Percentiles rank a stretch among this genome's conserved stretches.
These are phyloP conservation scores for Graphiopsis chlorocephala DNA, from an alignment of 2,329 filamentous ascomycete species.

Conservation along the genomic window DNA sequence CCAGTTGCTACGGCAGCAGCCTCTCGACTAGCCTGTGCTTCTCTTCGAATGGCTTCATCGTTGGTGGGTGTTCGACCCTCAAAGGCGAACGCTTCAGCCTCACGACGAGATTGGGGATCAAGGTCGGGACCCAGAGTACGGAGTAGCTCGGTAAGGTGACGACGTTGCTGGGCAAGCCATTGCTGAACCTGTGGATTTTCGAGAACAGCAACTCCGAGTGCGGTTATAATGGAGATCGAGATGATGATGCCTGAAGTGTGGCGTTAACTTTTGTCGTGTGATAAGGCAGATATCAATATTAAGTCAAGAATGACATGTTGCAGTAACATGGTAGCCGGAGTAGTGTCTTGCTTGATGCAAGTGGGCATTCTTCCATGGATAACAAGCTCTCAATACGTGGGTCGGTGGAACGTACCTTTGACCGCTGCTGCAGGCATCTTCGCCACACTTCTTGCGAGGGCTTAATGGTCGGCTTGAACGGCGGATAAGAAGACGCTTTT, in stretches of 20 bases:
- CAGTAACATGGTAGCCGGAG: background rate
- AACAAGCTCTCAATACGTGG: background rate
- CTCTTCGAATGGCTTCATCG: conserved; percentile 28
- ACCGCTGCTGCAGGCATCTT: conserved; percentile 25
- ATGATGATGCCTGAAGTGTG: conserved; percentile 56
- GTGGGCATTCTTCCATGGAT: background rate
- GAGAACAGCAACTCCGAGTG: conserved; percentile 62
- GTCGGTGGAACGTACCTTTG: conserved; percentile 19
- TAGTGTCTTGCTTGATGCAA: background rate
- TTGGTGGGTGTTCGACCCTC: conserved; percentile 34
- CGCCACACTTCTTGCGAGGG: background rate
- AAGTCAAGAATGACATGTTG: background rate
- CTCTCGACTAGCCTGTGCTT: conserved; percentile 31
- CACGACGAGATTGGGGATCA: conserved; percentile 43
- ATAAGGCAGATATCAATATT: background rate
- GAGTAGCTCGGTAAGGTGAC: conserved; percentile 59
- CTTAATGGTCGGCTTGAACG: background rate
- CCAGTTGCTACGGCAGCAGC: conserved; percentile 37
- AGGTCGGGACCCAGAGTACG: conserved; percentile 61
- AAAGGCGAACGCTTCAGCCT: conserved; percentile 38
- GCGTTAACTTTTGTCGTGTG: conserved; percentile 4
- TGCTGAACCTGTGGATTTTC: conserved; percentile 61
- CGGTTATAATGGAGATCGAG: conserved; percentile 59
- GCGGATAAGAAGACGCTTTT: too few species aligned
- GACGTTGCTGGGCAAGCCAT: conserved; percentile 61